Evolutionary conservation across 371 early-diverging fungal species (phyloP).

Genomic region (Mucor racemosus): DNA sequence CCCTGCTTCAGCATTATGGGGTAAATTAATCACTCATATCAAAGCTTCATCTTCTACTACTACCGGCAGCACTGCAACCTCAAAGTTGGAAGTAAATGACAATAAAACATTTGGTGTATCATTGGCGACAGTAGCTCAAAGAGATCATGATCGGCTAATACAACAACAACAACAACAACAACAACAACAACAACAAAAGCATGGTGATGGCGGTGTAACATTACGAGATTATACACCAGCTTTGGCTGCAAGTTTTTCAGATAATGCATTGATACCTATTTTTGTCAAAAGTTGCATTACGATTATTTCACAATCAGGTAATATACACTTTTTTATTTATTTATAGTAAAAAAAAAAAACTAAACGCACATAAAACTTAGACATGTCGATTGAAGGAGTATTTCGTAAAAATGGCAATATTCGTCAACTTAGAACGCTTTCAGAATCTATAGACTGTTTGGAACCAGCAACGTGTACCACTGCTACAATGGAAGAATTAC

Average conservation of each 20-base stretch:
- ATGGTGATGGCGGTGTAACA: not conserved
- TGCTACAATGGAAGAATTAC: not conserved
- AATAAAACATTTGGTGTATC: conserved; percentile 52
- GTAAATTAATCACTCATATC: conserved; percentile 61
- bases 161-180: not conserved
- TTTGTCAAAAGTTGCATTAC: conserved; percentile 84
- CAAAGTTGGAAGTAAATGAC: conserved; percentile 23
- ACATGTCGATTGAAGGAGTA: conserved; percentile 91
- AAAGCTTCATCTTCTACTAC: conserved; percentile 1
- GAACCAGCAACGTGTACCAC: not conserved
- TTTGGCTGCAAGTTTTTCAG: conserved; percentile 45
- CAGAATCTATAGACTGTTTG: conserved; percentile 57
- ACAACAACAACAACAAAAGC: not conserved
- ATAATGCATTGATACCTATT: conserved; percentile 71
- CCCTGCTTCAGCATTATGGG: conserved; percentile 54
- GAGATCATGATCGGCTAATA: conserved; percentile 71
- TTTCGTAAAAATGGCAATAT: conserved; percentile 98
- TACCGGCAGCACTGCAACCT: not conserved
- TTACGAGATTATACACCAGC: conserved; percentile 52
- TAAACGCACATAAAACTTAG: conserved; percentile 35
- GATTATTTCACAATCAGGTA: conserved; percentile 78
- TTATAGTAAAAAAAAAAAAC: not conserved
- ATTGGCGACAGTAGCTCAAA: conserved; percentile 27
- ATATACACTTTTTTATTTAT: not conserved
- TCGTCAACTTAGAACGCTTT: conserved; percentile 76